Base-by-base conservation (phyloP, 2,329 filamentous ascomycete genomes). In the Penicillium sp. region DNA sequence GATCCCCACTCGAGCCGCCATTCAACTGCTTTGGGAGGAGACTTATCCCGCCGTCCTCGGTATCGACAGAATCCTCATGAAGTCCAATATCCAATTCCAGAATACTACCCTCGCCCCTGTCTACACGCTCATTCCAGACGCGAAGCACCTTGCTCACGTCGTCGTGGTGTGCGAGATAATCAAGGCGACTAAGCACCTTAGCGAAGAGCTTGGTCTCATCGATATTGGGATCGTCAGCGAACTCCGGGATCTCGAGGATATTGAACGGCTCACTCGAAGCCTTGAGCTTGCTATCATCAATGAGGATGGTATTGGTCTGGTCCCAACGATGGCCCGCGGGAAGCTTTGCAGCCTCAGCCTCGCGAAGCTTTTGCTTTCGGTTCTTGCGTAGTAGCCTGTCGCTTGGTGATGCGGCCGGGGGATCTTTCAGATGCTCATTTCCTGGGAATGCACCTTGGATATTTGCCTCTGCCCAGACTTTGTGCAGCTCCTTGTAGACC, bases 231-330 rank as follows among this genome's bases (percentile, higher is more conserved):
- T 71, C 79, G 39, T 70, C 72, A 21, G 66, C 73, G 69, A 94
- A 97, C 73, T 95, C 91, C 0, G 92, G 90, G 23, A 97, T 82
- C 62, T 87, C 79, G 10, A 97, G 76, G 23, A 94, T 81, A 67
- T 97, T 97, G 76, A 85, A 84, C 0, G 94, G 94, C 73, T 99
- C 91, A 54, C 83, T 87, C 27, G 84, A 81, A 0, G 88, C 92
- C 78, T 97, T 99, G 68, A 92, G 82, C 1, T 76, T 67, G 31
- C 87, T 90, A 75, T 97, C 94, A 65, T 99, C 94, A 39, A 97
- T 86, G 27, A 99, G 80, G 7, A 97, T 82, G 0, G 94, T 97
- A 73, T 97, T 96, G 50, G 82, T 82, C 75, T 96, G 92, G 65
- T 87, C 83, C 89, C 92, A 97, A 0, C 65, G 71, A 68, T 70